A percentile compares a stretch with the other conserved stretches of the same genome.
Evolutionary conservation across 2,329 filamentous ascomycete species (phyloP).

Genomic region (Fusarium aywerte): DNA sequence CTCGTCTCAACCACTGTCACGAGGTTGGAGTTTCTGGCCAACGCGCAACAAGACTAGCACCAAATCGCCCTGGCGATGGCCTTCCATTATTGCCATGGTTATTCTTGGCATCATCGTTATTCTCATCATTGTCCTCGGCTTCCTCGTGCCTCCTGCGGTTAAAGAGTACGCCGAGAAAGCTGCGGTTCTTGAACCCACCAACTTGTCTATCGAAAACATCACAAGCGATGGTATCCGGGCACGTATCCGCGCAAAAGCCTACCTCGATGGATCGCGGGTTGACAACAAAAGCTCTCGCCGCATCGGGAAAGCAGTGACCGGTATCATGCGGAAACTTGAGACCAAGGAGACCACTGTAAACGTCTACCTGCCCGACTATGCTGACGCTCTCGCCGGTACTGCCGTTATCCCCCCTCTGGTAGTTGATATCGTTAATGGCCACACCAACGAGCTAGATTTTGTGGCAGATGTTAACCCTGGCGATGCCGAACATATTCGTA

Average conservation of each 20-base stretch:
- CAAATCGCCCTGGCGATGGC: slow-evolving; percentile 66
- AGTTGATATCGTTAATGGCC: slow-evolving; percentile 80
- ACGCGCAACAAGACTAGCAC: slow-evolving; percentile 38
- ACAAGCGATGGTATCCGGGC: slow-evolving; percentile 81
- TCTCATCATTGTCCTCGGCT: slow-evolving; percentile 79
- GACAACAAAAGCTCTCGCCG: slow-evolving; percentile 75
- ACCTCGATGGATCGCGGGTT: slow-evolving; percentile 81
- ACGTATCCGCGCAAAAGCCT: slow-evolving; percentile 83
- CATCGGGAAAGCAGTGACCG: slow-evolving; percentile 81
- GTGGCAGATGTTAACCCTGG: slow-evolving; percentile 80
- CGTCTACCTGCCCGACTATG: slow-evolving; percentile 86
- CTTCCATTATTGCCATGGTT: slow-evolving; percentile 78
- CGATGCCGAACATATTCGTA: slow-evolving; percentile 78
- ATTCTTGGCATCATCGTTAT: slow-evolving; percentile 72
- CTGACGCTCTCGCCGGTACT: slow-evolving; percentile 79
- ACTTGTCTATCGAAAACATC: slow-evolving; percentile 85
- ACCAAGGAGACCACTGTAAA: slow-evolving; percentile 77
- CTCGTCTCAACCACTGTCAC: slow-evolving; percentile 8
- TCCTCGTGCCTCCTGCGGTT: slow-evolving; percentile 81
- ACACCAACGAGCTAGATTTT: slow-evolving; percentile 82
- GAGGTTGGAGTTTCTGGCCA: slow-evolving; percentile 39
- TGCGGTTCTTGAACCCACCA: slow-evolving; percentile 82
- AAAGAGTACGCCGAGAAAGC: slow-evolving; percentile 89
- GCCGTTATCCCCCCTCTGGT: slow-evolving; percentile 80
- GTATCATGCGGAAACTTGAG: slow-evolving; percentile 80